phyloP scores from a whole-genome alignment of 148 eudicot species.

The Rhododendron vialii region DNA sequence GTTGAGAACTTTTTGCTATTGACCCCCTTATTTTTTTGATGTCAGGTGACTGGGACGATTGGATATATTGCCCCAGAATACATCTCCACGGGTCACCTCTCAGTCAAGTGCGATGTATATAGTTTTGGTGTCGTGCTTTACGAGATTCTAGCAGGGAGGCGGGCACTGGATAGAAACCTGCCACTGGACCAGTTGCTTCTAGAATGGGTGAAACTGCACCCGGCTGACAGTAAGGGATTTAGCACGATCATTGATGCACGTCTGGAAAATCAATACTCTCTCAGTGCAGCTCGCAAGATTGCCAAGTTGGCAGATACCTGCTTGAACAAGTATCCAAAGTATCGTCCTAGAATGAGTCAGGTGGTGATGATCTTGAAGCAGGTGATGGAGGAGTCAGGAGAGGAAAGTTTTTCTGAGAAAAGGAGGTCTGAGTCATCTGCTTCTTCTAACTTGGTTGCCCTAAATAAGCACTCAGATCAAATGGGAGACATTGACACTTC shows the following conservation, averaged over 20 bases:
- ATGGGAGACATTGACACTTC: slow-evolving; percentile 5
- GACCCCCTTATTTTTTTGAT: background rate
- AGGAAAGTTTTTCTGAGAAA: slow-evolving; percentile 8
- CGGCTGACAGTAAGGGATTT: slow-evolving; percentile 38
- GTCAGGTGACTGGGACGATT: slow-evolving; percentile 57
- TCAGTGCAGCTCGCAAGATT: slow-evolving; percentile 39
- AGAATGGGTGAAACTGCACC: slow-evolving; percentile 46
- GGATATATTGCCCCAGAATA: slow-evolving; percentile 72
- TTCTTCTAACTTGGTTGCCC: background rate
- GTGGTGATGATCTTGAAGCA: slow-evolving; percentile 36
- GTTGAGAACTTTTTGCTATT: background rate
- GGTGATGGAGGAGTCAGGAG: slow-evolving; percentile 33
- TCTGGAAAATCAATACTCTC: slow-evolving; percentile 43
- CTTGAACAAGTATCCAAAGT: slow-evolving; percentile 35
- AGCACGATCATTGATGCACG: slow-evolving; percentile 54
- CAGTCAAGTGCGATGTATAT: slow-evolving; percentile 51
- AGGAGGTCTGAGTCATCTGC: background rate
- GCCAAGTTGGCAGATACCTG: slow-evolving; percentile 59
- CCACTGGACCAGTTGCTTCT: slow-evolving; percentile 46
- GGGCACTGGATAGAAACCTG: slow-evolving; percentile 38
- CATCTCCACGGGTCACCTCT: slow-evolving; percentile 42
- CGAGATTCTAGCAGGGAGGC: slow-evolving; percentile 60
- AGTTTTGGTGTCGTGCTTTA: slow-evolving; percentile 69
- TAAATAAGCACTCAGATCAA: too few relatives aligned
- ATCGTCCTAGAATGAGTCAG: slow-evolving; percentile 50